Evolutionary conservation across 2,329 filamentous ascomycete species (phyloP).

Genomic region (Rachicladosporium sp.): DNA sequence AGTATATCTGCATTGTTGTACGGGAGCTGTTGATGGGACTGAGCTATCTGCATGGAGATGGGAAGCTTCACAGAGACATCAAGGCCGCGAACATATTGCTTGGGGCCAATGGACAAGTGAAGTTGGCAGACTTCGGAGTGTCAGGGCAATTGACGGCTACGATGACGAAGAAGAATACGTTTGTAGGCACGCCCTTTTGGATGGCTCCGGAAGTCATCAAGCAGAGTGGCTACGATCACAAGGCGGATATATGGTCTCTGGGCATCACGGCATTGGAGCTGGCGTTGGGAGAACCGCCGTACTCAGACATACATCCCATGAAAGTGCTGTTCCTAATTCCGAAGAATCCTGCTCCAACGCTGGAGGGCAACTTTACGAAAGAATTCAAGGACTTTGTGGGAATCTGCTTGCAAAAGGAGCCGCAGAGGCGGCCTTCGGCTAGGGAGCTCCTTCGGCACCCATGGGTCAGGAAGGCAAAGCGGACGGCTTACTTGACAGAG

Average conservation of each 20-base stretch:
- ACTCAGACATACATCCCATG: slow-evolving; percentile 96
- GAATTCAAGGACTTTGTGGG: slow-evolving; percentile 40
- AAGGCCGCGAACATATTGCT: slow-evolving; percentile 96
- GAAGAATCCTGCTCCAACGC: slow-evolving; percentile 74
- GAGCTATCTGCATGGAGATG: slow-evolving; percentile 87
- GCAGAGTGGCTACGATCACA: slow-evolving; percentile 94
- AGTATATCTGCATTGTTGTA: slow-evolving; percentile 93
- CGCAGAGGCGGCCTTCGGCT: slow-evolving; percentile 74
- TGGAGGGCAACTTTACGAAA: slow-evolving; percentile 41
- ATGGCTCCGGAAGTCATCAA: slow-evolving; percentile 99
- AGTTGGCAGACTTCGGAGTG: slow-evolving; percentile 92
- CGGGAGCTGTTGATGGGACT: slow-evolving; percentile 79
- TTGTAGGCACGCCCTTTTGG: slow-evolving; percentile 97
- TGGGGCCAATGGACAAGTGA: slow-evolving; percentile 84
- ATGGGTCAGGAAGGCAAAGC: slow-evolving; percentile 84
- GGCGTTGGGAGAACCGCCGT: slow-evolving; percentile 83
- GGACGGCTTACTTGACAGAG: slow-evolving; percentile 92
- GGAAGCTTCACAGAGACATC: slow-evolving; percentile 92
- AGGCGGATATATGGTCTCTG: slow-evolving; percentile 94
- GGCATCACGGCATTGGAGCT: slow-evolving; percentile 90
- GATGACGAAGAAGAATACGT: slow-evolving; percentile 99
- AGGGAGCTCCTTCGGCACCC: slow-evolving; percentile 79
- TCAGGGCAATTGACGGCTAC: slow-evolving; percentile 92
- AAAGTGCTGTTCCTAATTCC: slow-evolving; percentile 94
- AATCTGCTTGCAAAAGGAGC: slow-evolving; percentile 75